A percentile compares a stretch with the other conserved stretches of the same genome.
These are phyloP conservation scores for Cardamine chenopodiifolia DNA, from an alignment of 345 rosid genomes.

Conservation along the genomic window DNA sequence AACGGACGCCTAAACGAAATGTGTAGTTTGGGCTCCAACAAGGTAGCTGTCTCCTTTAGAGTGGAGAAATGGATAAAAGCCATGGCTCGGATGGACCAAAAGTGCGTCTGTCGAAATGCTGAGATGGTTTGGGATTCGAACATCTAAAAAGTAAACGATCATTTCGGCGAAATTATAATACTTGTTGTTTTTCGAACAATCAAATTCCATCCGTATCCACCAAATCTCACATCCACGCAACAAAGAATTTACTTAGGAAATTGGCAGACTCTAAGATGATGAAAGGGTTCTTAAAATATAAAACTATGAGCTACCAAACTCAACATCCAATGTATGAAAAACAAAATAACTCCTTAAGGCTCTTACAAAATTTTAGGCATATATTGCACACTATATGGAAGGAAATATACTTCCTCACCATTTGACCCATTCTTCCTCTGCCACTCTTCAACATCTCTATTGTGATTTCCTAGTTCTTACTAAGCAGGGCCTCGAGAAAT, in stretches of 20 bases:
- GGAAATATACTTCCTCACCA: slow-evolving; percentile 6
- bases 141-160: too few relatives aligned
- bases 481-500: not conserved
- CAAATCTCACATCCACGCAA: not conserved
- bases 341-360: not conserved
- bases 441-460: slow-evolving; percentile 7
- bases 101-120: too few relatives aligned
- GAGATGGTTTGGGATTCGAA: too few relatives aligned
- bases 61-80: not conserved
- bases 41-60: too few relatives aligned
- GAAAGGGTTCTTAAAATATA: not conserved
- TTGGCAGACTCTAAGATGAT: not conserved
- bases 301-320: slow-evolving; percentile 1
- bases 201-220: too few relatives aligned
- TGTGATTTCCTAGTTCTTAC: slow-evolving; percentile 1
- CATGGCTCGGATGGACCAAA: not conserved
- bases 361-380: slow-evolving; percentile 28
- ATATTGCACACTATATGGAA: slow-evolving; percentile 15
- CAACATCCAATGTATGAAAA: not conserved
- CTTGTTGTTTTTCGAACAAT: too few relatives aligned
- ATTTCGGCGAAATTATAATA: too few relatives aligned
- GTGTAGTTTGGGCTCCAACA: too few relatives aligned
- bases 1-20: too few relatives aligned
- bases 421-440: not conserved
- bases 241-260: not conserved